A percentile compares a stretch with the other conserved stretches of the same genome.
phyloP scores from a whole-genome alignment of 2,329 filamentous ascomycete genomes.

The Fusarium virguliforme region DNA sequence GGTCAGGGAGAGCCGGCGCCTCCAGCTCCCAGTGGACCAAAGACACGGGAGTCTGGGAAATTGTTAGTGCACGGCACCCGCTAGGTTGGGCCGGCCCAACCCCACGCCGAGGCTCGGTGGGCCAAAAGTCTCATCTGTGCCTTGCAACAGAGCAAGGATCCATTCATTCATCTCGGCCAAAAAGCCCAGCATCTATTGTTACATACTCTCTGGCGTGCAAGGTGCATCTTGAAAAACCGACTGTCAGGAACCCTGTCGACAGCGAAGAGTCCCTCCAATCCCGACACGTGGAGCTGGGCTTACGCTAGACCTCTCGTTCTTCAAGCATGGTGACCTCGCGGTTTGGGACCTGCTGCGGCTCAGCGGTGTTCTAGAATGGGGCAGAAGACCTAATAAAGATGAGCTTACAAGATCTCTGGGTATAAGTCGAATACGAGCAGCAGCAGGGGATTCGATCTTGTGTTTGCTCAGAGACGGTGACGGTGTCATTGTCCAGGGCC shows the following conservation, averaged over 20 bases:
- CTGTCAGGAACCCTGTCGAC: slow-evolving; percentile 26
- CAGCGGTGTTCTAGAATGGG: slow-evolving; percentile 6
- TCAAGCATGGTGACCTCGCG: slow-evolving; percentile 1
- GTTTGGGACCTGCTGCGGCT: neutral
- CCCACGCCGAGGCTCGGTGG: slow-evolving; percentile 17
- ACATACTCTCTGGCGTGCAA: slow-evolving; percentile 27
- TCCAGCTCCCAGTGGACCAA: slow-evolving; percentile 7
- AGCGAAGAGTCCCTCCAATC: slow-evolving; percentile 22
- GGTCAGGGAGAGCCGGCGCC: neutral
- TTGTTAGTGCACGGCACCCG: slow-evolving; percentile 32
- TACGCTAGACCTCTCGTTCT: slow-evolving; percentile 13
- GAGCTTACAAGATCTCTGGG: slow-evolving; percentile 1
- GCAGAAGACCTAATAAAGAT: neutral
- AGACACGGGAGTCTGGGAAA: slow-evolving; percentile 17
- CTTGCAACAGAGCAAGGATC: slow-evolving; percentile 30
- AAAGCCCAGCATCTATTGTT: slow-evolving; percentile 28
- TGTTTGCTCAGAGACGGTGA: slow-evolving; percentile 7
- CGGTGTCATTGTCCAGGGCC: slow-evolving; percentile 9
- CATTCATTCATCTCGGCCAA: slow-evolving; percentile 23
- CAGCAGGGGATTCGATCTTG: slow-evolving; percentile 1
- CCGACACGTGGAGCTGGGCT: slow-evolving; percentile 24
- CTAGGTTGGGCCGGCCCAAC: slow-evolving; percentile 4
- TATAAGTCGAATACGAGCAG: slow-evolving; percentile 24
- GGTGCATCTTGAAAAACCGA: slow-evolving; percentile 24
- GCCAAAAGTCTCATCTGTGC: slow-evolving; percentile 14